Base-by-base conservation (phyloP, 78 protist species). In the Parvularia atlantis region DNA sequence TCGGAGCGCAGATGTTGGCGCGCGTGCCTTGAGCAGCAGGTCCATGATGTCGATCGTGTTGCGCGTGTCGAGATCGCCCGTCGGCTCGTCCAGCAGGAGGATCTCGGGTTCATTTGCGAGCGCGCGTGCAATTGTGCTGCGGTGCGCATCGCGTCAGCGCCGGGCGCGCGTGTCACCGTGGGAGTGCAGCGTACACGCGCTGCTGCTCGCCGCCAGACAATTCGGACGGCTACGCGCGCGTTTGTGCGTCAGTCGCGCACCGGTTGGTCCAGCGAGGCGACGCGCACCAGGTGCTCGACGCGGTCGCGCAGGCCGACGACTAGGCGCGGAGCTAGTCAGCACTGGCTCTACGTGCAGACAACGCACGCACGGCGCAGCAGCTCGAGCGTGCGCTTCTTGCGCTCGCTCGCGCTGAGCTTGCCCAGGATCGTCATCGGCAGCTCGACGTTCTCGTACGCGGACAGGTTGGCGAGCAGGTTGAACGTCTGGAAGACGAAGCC, bases 201-300 rank as follows among this genome's bases (percentile, higher is more conserved):
- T 91, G 96, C 76, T 92, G 94, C 71, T 93, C 97, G 10, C 97
- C 97, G 22, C 97, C 97, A 16, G 93, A 87, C 59, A 93, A 71
- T n/a, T 93, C 96, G 35, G 92, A 85, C 4, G 97, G 97, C n/a
- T n/a, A n/a, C 53, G 10, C 3, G 10, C 14, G 10, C 14, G 17
- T 44, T 17, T 36, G 28, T 22, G 24, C 16, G 24, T 30, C n/a
- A 28, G 17, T 68, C 28, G 33, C 28, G 28, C 10, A 48, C 17
- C n/a, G n/a, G n/a, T n/a, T n/a, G n/a, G n/a, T n/a, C n/a, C n/a
- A n/a, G n/a, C n/a, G n/a, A n/a, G n/a, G 54, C 17, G 28, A 61
- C n/a, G n/a, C n/a, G n/a, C n/a, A n/a, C n/a, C 35, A 89, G 80
- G 52, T 93, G 97, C 43, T 59, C 77, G 37, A 89, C 52, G 30